Conservation (phyloP, 2,329 filamentous ascomycete species). For the Colletotrichum falcatum region DNA sequence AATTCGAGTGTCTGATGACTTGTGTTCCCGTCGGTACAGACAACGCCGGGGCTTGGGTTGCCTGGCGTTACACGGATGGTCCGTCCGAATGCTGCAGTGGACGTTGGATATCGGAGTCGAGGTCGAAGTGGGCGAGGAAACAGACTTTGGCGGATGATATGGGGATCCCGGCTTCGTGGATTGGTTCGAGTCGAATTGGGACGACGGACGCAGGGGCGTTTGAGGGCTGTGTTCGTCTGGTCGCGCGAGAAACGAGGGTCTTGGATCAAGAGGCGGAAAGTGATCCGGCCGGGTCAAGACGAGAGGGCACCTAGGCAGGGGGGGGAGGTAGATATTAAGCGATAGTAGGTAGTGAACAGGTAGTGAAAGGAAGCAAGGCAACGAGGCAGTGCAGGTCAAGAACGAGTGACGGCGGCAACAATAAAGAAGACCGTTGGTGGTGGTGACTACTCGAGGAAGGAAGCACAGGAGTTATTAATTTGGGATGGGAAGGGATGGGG, state of each 20-base stretch:
- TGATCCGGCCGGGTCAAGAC: constrained; percentile 1
- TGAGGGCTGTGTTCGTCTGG: constrained; percentile 20
- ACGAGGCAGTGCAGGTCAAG: constrained; percentile 10
- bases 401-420: constrained; percentile 32
- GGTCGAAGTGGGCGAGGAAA: not conserved
- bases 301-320: too few relatives aligned
- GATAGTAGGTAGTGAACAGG: constrained; percentile 28
- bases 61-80: not conserved
- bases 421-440: not conserved
- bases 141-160: constrained; percentile 11
- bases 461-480: constrained; percentile 24
- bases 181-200: constrained; percentile 23
- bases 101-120: not conserved
- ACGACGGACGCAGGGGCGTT: constrained; percentile 20
- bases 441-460: not conserved
- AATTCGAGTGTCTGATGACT: constrained; percentile 27
- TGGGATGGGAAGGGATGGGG: constrained; percentile 34
- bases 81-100: not conserved
- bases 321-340: too few relatives aligned
- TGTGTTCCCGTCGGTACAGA: constrained; percentile 2
- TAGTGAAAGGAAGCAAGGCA: not conserved
- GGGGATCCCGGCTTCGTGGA: constrained; percentile 6
- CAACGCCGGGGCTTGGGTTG: not conserved
- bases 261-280: not conserved
- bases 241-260: not conserved